phyloP scores from a whole-genome alignment of 306 rosid species.

The Potentilla sterilis region DNA sequence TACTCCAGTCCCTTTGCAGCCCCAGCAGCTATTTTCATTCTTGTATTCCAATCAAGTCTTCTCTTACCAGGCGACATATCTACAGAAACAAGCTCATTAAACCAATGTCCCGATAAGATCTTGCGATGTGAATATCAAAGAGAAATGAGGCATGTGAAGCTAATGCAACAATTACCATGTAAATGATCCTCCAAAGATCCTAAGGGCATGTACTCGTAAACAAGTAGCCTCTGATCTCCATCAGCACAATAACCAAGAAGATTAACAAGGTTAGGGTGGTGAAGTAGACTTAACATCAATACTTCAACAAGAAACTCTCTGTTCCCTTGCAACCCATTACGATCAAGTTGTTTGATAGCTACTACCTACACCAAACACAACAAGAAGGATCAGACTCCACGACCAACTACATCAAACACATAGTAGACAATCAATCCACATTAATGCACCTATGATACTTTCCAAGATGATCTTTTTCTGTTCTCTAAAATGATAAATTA shows the following conservation, averaged over 20 bases:
- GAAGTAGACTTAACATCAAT: slow-evolving; percentile 89
- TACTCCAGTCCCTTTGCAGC: slow-evolving; percentile 87
- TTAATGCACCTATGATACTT: neutral
- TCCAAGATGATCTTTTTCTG: neutral
- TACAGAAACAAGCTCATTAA: slow-evolving; percentile 39
- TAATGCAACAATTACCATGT: slow-evolving; percentile 49
- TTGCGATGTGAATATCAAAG: neutral
- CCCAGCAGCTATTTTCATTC: slow-evolving; percentile 94
- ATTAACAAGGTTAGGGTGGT: slow-evolving; percentile 90
- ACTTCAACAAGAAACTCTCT: slow-evolving; percentile 93
- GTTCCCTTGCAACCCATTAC: slow-evolving; percentile 91
- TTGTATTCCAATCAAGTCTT: slow-evolving; percentile 77
- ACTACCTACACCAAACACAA: slow-evolving; percentile 54
- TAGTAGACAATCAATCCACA: slow-evolving; percentile 1
- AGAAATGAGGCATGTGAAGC: slow-evolving; percentile 8
- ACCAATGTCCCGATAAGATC: slow-evolving; percentile 11
- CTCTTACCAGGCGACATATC: slow-evolving; percentile 71
- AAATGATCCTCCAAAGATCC: slow-evolving; percentile 95
- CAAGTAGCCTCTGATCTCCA: slow-evolving; percentile 96
- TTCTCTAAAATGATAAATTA: neutral
- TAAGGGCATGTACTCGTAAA: slow-evolving; percentile 86
- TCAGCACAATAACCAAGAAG: slow-evolving; percentile 94
- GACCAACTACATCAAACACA: slow-evolving; percentile 6
- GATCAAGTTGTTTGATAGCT: slow-evolving; percentile 93
- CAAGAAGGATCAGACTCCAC: slow-evolving; percentile 19